These are phyloP conservation scores for Pelargonium fulgidum DNA, from an alignment of 441 rosid genomes.

Conservation along the genomic window DNA sequence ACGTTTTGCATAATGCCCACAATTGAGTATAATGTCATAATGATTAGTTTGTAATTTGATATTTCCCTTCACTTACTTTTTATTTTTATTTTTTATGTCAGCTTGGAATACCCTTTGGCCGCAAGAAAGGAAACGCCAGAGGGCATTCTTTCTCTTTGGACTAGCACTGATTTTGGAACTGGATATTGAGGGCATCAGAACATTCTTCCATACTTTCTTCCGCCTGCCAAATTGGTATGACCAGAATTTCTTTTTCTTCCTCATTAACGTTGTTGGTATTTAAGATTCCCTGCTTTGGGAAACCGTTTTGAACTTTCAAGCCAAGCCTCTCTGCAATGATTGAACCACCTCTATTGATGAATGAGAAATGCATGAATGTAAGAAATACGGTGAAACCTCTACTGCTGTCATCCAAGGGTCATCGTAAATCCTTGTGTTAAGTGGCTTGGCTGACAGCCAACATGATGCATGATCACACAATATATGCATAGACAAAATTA, in stretches of 20 bases:
- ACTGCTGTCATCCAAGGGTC: too few relatives aligned
- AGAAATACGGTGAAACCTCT: too few relatives aligned
- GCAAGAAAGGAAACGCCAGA: constrained; percentile 86
- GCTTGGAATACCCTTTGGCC: constrained; percentile 98
- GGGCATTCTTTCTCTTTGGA: constrained; percentile 91
- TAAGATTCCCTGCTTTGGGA: background rate
- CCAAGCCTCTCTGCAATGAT: background rate
- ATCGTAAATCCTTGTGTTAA: background rate
- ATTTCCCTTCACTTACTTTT: background rate
- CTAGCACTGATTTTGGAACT: constrained; percentile 76
- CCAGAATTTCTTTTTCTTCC: constrained; percentile 9
- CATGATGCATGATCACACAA: background rate
- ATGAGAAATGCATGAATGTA: background rate
- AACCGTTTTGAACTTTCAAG: background rate
- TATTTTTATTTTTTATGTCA: constrained; percentile 23
- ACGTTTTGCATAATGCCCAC: too few relatives aligned
- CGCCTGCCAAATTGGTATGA: constrained; percentile 76
- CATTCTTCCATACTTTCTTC: constrained; percentile 80
- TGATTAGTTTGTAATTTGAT: background rate
- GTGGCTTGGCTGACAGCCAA: background rate
- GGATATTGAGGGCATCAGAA: constrained; percentile 72
- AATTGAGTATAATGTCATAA: background rate
- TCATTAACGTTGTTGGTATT: background rate
- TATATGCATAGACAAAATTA: too few relatives aligned
- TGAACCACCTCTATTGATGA: background rate